Base-by-base conservation (phyloP, 495 filamentous ascomycete genomes). In the Saxispiralis lemnorum region DNA sequence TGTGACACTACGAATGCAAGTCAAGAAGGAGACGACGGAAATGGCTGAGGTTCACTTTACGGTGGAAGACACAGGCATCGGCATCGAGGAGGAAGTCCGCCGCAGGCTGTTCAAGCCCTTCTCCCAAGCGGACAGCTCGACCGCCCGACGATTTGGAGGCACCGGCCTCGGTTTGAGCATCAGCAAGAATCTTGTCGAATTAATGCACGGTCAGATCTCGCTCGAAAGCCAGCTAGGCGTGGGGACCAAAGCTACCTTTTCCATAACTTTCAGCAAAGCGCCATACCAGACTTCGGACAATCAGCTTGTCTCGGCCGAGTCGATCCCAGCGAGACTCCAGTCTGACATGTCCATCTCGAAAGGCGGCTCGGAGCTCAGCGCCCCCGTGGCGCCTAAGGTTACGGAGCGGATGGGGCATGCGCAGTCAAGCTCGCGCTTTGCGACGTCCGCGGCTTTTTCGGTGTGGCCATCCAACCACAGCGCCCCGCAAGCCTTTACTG, bases 101-200 rank as follows among this genome's bases (percentile, higher is more conserved):
- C 73, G 73, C 49, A 72, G 70, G 13, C 66, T 93, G 1, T 93
- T 93, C 65, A 79, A 80, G 32, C 85, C 85, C 0, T 93, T 92
- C 52, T 80, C 75, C 35, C 83, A 89, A 56, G 83, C 83, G 18
- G 86, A 89, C 51, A 68, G 83, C 16, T 83, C 79, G 2, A 81
- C 78, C 5, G 77, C 75, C 9, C 69, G 78, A 34, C 69, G 70
- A 21, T 89, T 83, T 57, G 83, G 83, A 18, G 84, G 85, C 2
- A 92, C 83, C 4, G 50, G 50, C 18, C 31, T 53, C 14, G 50
- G 50, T 18, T 18, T 53, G 35, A 53, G 46, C 13, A 53, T 53
- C 35, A 45, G 41, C 38, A 53, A 51, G 28, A 50, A 66, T 60
- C 60, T 93, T 5, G 74, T 86, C 1, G 78, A 87, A 43, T 60